Conservation (phyloP, 768 basidiomycete species). For the Mycena capillaripes region DNA sequence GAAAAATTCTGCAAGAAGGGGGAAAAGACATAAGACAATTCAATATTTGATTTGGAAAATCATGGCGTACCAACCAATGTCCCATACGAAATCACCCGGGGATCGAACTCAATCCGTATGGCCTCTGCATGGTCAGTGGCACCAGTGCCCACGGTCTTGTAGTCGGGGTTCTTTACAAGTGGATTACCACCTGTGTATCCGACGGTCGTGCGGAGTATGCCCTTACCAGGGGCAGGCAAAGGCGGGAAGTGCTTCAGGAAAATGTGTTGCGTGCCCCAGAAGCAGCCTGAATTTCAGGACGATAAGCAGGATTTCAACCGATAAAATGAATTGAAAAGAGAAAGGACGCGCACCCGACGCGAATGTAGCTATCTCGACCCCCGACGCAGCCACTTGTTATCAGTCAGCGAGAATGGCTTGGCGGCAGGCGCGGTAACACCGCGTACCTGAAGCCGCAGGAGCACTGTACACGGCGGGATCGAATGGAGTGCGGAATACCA, state of each 20-base stretch:
- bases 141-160: conserved; percentile 84
- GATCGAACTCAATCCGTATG: conserved; percentile 89
- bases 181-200: conserved; percentile 85
- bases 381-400: not conserved
- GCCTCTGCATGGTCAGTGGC: conserved; percentile 92
- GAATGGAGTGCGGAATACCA: not conserved
- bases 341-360: conserved; percentile 19
- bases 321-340: not conserved
- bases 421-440: not conserved
- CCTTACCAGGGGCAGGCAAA: conserved; percentile 67
- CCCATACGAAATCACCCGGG: conserved; percentile 79
- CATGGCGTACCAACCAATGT: conserved; percentile 84
- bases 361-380: conserved; percentile 57
- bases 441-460: not conserved
- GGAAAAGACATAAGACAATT: not conserved
- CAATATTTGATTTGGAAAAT: not conserved
- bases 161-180: conserved; percentile 69
- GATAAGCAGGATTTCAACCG: not conserved
- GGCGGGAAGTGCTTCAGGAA: conserved; percentile 86
- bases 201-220: conserved; percentile 80
- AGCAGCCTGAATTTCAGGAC: conserved; percentile 65
- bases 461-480: not conserved
- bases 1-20: conserved; percentile 79
- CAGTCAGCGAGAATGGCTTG: not conserved
- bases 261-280: conserved; percentile 91